Evolutionary conservation across 805 yeast species (phyloP).

Genomic region (Grigorovia jiainica): DNA sequence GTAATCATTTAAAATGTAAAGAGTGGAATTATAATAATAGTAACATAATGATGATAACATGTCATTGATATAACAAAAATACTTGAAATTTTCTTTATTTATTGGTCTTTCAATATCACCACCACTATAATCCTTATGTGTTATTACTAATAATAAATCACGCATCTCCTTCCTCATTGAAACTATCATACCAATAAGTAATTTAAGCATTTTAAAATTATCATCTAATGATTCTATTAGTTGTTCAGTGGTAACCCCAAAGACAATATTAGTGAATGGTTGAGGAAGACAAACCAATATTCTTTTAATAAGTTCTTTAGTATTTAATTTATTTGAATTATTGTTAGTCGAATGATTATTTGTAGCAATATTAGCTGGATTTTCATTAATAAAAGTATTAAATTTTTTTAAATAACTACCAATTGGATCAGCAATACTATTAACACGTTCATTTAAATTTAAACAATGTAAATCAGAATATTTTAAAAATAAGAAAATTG

Average conservation of each 20-base stretch:
- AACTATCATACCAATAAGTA: constrained; percentile 12
- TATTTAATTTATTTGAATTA: constrained; percentile 2
- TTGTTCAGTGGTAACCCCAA: constrained; percentile 6
- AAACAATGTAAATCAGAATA: constrained; percentile 20
- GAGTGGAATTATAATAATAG: constrained; percentile 17
- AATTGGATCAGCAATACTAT: constrained; percentile 20
- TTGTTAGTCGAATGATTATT: neutral
- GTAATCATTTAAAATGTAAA: constrained; percentile 13
- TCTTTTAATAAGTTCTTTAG: constrained; percentile 11
- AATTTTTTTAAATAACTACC: constrained; percentile 14
- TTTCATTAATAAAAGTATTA: neutral
- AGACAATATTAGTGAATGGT: constrained; percentile 11
- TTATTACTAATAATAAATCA: constrained; percentile 6
- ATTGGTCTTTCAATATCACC: neutral
- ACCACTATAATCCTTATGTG: constrained; percentile 1
- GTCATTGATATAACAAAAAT: constrained; percentile 16
- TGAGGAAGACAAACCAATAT: constrained; percentile 13
- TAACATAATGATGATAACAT: constrained; percentile 17
- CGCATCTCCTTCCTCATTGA: constrained; percentile 4
- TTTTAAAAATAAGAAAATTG: constrained; percentile 20
- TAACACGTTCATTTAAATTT: constrained; percentile 17
- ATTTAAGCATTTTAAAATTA: constrained; percentile 15
- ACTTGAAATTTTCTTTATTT: constrained; percentile 7
- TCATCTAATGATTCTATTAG: constrained; percentile 8
- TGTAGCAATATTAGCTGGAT: neutral